Evolutionary conservation across 495 filamentous ascomycete species (phyloP).

Genomic region (Penicillium herquei): DNA sequence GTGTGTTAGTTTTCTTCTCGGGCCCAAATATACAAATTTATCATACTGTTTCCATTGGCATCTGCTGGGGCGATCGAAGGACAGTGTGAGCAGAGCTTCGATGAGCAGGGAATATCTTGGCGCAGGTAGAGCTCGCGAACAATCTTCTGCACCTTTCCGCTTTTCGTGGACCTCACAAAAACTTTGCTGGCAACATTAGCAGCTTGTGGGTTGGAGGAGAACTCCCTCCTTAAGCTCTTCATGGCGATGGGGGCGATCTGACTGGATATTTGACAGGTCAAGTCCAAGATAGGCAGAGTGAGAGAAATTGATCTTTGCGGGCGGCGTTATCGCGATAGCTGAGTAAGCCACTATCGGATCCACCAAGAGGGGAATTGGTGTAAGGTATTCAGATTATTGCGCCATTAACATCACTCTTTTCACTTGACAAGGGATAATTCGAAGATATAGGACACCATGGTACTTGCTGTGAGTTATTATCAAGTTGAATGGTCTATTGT

Average conservation of each 20-base stretch:
- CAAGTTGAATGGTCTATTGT: neutral
- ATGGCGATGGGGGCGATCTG: conserved; percentile 50
- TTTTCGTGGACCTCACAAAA: conserved; percentile 88
- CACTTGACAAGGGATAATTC: neutral
- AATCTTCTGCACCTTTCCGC: conserved; percentile 97
- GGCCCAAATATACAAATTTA: neutral
- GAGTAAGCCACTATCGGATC: conserved; percentile 17
- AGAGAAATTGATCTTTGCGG: conserved; percentile 25
- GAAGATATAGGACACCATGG: conserved; percentile 22
- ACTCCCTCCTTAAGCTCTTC: conserved; percentile 83
- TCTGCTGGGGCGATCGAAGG: conserved; percentile 67
- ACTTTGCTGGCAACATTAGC: conserved; percentile 86
- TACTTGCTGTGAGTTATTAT: conserved; percentile 31
- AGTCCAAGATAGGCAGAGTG: conserved; percentile 11
- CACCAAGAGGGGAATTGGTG: neutral
- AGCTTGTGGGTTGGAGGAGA: conserved; percentile 64
- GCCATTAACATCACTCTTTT: neutral
- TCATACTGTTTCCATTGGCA: conserved; percentile 69
- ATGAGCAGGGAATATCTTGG: conserved; percentile 97
- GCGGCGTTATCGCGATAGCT: conserved; percentile 28
- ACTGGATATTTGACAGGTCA: conserved; percentile 1
- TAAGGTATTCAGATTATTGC: neutral
- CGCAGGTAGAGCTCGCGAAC: conserved; percentile 94
- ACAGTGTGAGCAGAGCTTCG: conserved; percentile 77
- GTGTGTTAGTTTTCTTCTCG: neutral